These are phyloP conservation scores for Lagenidium sp. DNA, from an alignment of 352 stramenopile species.

Conservation along the genomic window DNA sequence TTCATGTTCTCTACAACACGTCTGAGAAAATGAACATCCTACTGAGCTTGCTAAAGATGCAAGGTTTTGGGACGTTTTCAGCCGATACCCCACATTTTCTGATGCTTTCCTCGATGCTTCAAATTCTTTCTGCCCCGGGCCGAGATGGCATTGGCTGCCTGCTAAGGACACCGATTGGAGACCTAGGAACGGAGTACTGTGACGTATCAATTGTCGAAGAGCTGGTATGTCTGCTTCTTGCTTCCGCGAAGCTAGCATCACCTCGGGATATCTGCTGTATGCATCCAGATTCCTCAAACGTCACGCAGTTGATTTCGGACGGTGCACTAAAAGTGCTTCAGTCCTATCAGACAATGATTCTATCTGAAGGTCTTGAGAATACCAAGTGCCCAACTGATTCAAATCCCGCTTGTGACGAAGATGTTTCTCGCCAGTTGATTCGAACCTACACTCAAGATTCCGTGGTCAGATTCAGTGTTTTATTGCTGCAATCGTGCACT, in stretches of 20 bases:
- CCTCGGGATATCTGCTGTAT: too few relatives aligned
- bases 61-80: slow-evolving; percentile 22
- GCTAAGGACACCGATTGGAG: too few relatives aligned
- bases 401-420: too few relatives aligned
- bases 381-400: too few relatives aligned
- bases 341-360: slow-evolving; percentile 66
- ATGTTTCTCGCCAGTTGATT: too few relatives aligned
- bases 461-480: slow-evolving; percentile 48
- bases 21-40: slow-evolving; percentile 63
- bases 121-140: slow-evolving; percentile 14
- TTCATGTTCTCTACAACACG: slow-evolving; percentile 57
- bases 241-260: too few relatives aligned
- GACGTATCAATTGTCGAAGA: too few relatives aligned
- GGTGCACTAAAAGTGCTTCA: slow-evolving; percentile 47
- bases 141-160: slow-evolving; percentile 20
- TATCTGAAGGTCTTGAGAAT: slow-evolving; percentile 63
- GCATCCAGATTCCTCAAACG: too few relatives aligned
- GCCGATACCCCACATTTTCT: slow-evolving; percentile 31
- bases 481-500: slow-evolving; percentile 56
- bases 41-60: slow-evolving; percentile 39
- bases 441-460: slow-evolving; percentile 61
- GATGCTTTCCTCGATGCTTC: slow-evolving; percentile 47
- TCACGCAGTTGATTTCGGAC: too few relatives aligned
- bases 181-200: too few relatives aligned
- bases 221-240: too few relatives aligned